Evolutionary conservation across 306 rosid species (phyloP), one percentile per base, ranked within the genome.

Genomic region (Inga oerstediana): DNA sequence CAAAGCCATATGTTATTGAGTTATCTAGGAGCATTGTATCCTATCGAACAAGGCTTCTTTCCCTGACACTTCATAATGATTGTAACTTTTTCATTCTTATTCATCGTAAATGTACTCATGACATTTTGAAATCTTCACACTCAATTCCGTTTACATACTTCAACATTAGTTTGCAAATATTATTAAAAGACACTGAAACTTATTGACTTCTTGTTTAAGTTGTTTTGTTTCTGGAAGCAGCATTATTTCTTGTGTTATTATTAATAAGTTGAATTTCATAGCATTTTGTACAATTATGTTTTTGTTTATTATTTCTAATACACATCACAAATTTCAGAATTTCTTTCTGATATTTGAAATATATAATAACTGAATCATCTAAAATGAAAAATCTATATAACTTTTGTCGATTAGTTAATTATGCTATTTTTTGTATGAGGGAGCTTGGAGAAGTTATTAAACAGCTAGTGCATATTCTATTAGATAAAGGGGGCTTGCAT

Each of bases 1-100:
- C 56, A 35, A 72, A 80, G 73, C 64, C 66, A 56, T 82, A 65
- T 76, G 71, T 71, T 84, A 10, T 65, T 46, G 16, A 48, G 48
- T 19, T 71, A 49, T 77, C 83, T 80, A 13, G 43, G 37, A 65
- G 52, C 66, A 44, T 62, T 46, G 10, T 10, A 32, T 48, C 19
- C 37, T 72, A 22, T 77, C 17, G 11, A 44, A 24, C 65, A 56
- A 19, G 20, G 66, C 66, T 59, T 34, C 34, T 79, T 39, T 43
- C 37, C 49, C 22, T 20, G 34, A 58, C n/a, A 43, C 34, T 54
- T 32, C 16, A 61, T 41, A 24, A 59, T n/a, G 22, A 46, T 17
- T 19, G 74, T 24, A 35, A 22, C 82, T 78, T 76, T 3, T 82
- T 24, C 24, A n/a, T 43, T 3, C 32, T 30, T 77, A 66, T 17